Evolutionary conservation across 495 filamentous ascomycete species (phyloP), one percentile per base, ranked within the genome.

Genomic region (Xylaria curta): DNA sequence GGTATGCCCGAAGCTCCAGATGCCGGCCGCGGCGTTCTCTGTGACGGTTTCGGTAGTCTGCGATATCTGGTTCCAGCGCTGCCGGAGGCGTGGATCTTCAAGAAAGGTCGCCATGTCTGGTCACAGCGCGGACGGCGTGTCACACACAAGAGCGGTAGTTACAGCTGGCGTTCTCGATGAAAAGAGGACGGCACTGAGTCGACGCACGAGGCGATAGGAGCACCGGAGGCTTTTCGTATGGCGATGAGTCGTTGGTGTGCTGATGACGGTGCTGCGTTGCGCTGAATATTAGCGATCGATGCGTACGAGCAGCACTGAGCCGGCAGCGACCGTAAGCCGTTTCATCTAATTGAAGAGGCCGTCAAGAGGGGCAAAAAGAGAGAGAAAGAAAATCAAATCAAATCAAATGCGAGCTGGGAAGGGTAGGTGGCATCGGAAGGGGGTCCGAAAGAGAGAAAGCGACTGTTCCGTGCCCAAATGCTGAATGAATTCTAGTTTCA

Each of bases 1-100:
- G 68, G 88, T 84, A 71, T 97, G 93, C 36, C 91, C 89, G 76
- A 98, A 95, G 66, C 89, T 89, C 87, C 93, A 99, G 79, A 98
- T 91, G 69, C 89, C 89, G 66, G 91, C 93, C 72, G 95, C 95
- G 68, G 97, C 94, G 49, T 90, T 91, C 78, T 97, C 94, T 68
- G 97, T 97, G 26, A 93, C 97, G 21, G 92, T 88, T 80, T 98
- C 97, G 81, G 97, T 88, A 73, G 94, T 97, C 74, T 96, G 92
- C 49, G 94, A 93, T 77, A 99, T 89, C 75, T 95, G 92, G 76
- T 98, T 97, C 87, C 97, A 91, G 77, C 91, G 92, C 78, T 97
- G 94, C 49, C 94, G 93, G 81, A 97, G 90, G 75, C 96, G 94
- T 73, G 96, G 96, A 81, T 98, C 97, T 81, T 90, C 90, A 78